Conservation (phyloP, 345 rosid genomes). For the Bruguiera gymnorhiza region DNA sequence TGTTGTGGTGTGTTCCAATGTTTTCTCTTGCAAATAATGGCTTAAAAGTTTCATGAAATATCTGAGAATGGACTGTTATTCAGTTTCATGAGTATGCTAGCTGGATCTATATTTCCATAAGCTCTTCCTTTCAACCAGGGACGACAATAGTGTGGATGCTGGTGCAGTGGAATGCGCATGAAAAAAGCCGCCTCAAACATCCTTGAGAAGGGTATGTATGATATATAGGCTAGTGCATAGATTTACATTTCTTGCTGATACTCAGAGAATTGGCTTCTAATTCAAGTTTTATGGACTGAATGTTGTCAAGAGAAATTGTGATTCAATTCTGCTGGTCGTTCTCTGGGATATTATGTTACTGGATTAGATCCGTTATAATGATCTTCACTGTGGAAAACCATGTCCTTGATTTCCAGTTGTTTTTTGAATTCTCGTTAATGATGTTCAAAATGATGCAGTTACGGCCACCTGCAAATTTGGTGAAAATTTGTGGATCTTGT, state of each 20-base stretch:
- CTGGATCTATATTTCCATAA: neutral
- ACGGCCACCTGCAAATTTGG: too few relatives aligned
- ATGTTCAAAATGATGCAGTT: too few relatives aligned
- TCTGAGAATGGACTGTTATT: neutral
- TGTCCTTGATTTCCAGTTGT: neutral
- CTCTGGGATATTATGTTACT: neutral
- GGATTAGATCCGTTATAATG: neutral
- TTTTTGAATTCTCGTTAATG: neutral
- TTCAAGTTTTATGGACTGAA: neutral
- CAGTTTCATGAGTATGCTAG: neutral
- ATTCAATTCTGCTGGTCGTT: neutral
- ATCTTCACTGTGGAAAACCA: neutral
- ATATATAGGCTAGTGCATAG: neutral
- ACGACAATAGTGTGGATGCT: slow-evolving; percentile 92
- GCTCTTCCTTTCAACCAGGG: slow-evolving; percentile 35
- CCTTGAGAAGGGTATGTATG: slow-evolving; percentile 18
- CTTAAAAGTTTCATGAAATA: neutral
- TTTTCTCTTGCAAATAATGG: neutral
- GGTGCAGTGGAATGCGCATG: slow-evolving; percentile 69
- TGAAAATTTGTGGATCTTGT: too few relatives aligned
- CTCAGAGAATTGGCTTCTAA: neutral
- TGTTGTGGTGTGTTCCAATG: too few relatives aligned
- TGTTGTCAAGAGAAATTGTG: neutral
- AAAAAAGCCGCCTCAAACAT: slow-evolving; percentile 19
- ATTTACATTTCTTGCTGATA: neutral